Evolutionary conservation across 805 yeast genomes (phyloP).

Genomic region (Candida patagonica): DNA sequence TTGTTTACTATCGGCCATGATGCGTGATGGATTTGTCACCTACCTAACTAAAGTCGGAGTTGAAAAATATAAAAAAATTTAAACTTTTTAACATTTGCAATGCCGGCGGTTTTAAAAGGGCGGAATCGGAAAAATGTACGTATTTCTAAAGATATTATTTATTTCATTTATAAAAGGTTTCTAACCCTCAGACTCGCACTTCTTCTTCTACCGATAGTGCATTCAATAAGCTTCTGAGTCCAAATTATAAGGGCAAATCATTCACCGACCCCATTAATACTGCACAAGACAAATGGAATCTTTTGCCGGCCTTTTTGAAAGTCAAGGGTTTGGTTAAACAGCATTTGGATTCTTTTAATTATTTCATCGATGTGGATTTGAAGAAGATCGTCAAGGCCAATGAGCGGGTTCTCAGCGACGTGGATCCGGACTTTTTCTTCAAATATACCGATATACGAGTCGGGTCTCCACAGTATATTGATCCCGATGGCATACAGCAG

Average conservation of each 20-base stretch:
- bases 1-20: too few species aligned
- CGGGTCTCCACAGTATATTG: conserved; percentile 43
- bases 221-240: conserved; percentile 69
- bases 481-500: conserved; percentile 23
- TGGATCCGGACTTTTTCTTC: conserved; percentile 92
- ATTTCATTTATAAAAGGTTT: too few species aligned
- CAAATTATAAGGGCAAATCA: conserved; percentile 76
- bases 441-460: conserved; percentile 90
- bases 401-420: conserved; percentile 81
- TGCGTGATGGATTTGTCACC: too few species aligned
- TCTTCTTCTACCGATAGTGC: conserved; percentile 14
- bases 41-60: too few species aligned
- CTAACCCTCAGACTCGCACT: too few species aligned
- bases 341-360: conserved; percentile 96
- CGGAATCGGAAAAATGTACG: too few species aligned
- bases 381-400: conserved; percentile 90
- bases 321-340: conserved; percentile 96
- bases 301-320: conserved; percentile 88
- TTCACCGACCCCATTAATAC: conserved; percentile 83
- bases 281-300: conserved; percentile 88
- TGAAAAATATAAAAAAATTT: too few species aligned
- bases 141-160: too few species aligned
- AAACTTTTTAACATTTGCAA: too few species aligned
- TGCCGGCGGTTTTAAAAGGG: too few species aligned
- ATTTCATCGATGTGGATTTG: conserved; percentile 87